A percentile compares a stretch with the other conserved stretches of the same genome.
phyloP scores from a whole-genome alignment of 345 rosid species.

The Boechera stricta region DNA sequence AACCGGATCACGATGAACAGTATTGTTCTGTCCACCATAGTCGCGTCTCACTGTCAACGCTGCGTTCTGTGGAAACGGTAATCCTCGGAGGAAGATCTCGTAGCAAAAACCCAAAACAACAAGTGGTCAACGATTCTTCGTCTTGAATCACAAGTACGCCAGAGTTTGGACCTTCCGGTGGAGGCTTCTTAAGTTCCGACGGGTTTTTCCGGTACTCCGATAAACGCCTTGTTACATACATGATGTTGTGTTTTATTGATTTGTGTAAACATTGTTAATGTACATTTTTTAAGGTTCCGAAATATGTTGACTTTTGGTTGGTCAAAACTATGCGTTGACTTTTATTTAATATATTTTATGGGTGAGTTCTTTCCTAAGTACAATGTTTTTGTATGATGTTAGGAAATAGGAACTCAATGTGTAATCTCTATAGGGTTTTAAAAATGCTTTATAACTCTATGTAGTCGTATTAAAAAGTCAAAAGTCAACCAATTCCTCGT shows the following conservation, averaged over 20 bases:
- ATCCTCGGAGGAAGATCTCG: slow-evolving; percentile 22
- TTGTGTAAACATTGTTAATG: background rate
- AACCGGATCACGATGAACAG: slow-evolving; percentile 12
- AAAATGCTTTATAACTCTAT: background rate
- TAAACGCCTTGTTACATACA: slow-evolving; percentile 44
- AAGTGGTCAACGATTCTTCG: slow-evolving; percentile 54
- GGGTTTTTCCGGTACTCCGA: slow-evolving; percentile 52
- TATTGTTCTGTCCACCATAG: slow-evolving; percentile 1
- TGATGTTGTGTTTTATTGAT: background rate
- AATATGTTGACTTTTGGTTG: slow-evolving; percentile 9
- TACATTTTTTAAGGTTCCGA: background rate
- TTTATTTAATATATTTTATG: background rate
- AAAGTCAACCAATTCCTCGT: background rate
- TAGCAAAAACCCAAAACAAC: slow-evolving; percentile 56
- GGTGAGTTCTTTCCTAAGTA: background rate
- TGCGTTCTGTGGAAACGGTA: slow-evolving; percentile 65
- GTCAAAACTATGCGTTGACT: slow-evolving; percentile 9
- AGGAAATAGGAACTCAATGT: background rate
- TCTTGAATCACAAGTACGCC: slow-evolving; percentile 62
- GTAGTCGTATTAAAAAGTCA: background rate
- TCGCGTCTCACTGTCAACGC: slow-evolving; percentile 33
- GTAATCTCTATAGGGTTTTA: background rate
- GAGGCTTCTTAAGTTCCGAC: slow-evolving; percentile 42
- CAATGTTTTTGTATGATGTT: background rate
- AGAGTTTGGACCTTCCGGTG: slow-evolving; percentile 61